A percentile compares a stretch with the other conserved stretches of the same genome.
Conservation (phyloP, 768 basidiomycete species). For the Sarcodon sp. region DNA sequence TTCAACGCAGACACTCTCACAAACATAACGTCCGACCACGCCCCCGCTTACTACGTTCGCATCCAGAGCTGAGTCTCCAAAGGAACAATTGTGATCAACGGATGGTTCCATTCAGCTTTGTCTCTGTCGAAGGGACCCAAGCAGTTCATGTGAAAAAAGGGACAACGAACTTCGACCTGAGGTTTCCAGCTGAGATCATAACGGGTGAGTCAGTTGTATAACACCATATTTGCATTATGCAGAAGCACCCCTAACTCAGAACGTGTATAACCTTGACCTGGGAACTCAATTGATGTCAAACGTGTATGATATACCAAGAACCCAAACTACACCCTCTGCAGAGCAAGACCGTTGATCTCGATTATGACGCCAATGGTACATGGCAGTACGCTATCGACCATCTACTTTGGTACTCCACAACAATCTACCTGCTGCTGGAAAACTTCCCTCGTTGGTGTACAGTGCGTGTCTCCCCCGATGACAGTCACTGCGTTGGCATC, state of each 20-base stretch:
- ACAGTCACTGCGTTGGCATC: conserved; percentile 38
- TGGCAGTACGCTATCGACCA: conserved; percentile 47
- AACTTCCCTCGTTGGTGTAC: conserved; percentile 20
- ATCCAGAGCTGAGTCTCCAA: conserved; percentile 37
- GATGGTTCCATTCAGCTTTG: conserved; percentile 21
- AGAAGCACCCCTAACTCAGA: neutral
- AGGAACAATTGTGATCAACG: conserved; percentile 29
- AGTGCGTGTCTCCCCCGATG: conserved; percentile 35
- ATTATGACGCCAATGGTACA: conserved; percentile 31
- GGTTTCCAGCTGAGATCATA: conserved; percentile 33
- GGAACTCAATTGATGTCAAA: conserved; percentile 39
- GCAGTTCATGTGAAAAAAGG: conserved; percentile 25
- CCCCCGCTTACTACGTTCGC: conserved; percentile 34
- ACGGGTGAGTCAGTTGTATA: conserved; percentile 19
- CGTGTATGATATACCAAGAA: conserved; percentile 35
- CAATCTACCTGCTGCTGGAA: conserved; percentile 10
- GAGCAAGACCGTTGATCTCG: conserved; percentile 32
- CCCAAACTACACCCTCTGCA: conserved; percentile 26
- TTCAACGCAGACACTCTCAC: conserved; percentile 36
- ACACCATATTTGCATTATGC: neutral
- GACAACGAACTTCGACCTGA: conserved; percentile 28
- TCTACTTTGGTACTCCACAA: conserved; percentile 16
- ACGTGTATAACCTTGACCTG: conserved; percentile 30
- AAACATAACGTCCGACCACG: conserved; percentile 26
- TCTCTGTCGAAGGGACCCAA: conserved; percentile 32